These are phyloP conservation scores for Cyclocybe aegerita DNA, from an alignment of 768 basidiomycete species.

Conservation along the genomic window DNA sequence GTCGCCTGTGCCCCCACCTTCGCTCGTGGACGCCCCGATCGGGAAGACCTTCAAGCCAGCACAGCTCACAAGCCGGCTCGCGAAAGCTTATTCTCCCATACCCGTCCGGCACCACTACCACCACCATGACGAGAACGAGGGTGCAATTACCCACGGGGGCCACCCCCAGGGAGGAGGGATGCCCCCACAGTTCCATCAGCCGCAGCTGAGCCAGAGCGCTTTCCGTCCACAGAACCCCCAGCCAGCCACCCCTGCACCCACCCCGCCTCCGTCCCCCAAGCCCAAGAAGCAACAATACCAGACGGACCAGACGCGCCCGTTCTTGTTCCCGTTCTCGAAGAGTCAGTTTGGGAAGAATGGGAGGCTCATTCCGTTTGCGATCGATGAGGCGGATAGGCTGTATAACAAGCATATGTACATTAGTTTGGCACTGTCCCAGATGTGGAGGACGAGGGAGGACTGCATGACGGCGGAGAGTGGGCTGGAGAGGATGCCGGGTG, in stretches of 20 bases:
- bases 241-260: constrained; percentile 87
- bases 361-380: constrained; percentile 88
- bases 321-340: constrained; percentile 94
- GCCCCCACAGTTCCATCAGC: constrained; percentile 30
- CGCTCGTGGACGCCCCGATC: constrained; percentile 31
- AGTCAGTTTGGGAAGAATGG: constrained; percentile 52
- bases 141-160: constrained; percentile 34
- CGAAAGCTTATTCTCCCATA: constrained; percentile 90
- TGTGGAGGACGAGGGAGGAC: constrained; percentile 95
- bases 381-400: constrained; percentile 92
- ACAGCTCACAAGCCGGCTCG: constrained; percentile 62
- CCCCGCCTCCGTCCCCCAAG: constrained; percentile 80
- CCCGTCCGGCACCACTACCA: constrained; percentile 95
- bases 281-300: constrained; percentile 99
- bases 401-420: constrained; percentile 91
- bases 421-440: constrained; percentile 84
- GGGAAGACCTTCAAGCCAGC: constrained; percentile 31
- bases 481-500: constrained; percentile 73
- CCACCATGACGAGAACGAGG: constrained; percentile 65
- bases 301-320: constrained; percentile 92
- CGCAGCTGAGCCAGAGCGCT: constrained; percentile 25
- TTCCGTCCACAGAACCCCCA: constrained; percentile 47
- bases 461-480: constrained; percentile 95
- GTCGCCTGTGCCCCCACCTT: constrained; percentile 42
- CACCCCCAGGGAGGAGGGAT: constrained; percentile 29